Evolutionary conservation across 768 basidiomycete genomes (phyloP).

Genomic region (Hortiboletus flavorubellus): DNA sequence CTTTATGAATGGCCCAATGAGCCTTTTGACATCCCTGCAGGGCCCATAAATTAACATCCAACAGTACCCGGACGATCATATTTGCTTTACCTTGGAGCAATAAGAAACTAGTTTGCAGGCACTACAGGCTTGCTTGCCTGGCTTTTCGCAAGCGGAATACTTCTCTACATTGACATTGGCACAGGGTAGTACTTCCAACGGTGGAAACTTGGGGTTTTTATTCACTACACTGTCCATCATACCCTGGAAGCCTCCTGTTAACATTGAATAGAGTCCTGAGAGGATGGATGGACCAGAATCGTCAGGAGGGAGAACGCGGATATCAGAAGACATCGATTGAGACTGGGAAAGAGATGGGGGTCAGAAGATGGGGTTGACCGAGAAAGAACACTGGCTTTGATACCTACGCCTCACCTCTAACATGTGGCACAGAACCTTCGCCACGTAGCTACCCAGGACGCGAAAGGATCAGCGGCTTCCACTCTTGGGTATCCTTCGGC

Average conservation of each 20-base stretch:
- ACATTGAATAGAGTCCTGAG: conserved; percentile 5
- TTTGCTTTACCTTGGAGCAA: conserved; percentile 35
- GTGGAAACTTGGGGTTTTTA: conserved; percentile 20
- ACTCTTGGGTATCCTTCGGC: conserved; percentile 7
- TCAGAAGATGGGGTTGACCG: background rate
- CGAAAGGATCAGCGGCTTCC: conserved; percentile 16
- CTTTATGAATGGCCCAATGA: conserved; percentile 42
- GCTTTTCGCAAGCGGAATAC: conserved; percentile 26
- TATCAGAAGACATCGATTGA: conserved; percentile 12
- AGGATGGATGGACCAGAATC: conserved; percentile 11
- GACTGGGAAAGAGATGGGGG: background rate
- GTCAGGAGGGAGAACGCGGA: conserved; percentile 19
- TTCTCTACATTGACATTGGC: conserved; percentile 31
- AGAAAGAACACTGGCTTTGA: background rate
- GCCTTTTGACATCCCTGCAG: conserved; percentile 38
- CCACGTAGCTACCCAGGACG: background rate
- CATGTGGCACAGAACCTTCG: conserved; percentile 13
- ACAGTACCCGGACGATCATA: background rate
- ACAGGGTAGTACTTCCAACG: conserved; percentile 32
- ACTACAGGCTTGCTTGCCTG: conserved; percentile 29
- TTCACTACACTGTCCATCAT: conserved; percentile 5
- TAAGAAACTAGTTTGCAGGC: conserved; percentile 42
- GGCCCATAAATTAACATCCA: background rate
- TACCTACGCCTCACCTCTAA: conserved; percentile 13
- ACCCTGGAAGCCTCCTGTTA: conserved; percentile 14